Conservation (phyloP, 495 filamentous ascomycete species). For the Parathielavia appendiculata region DNA sequence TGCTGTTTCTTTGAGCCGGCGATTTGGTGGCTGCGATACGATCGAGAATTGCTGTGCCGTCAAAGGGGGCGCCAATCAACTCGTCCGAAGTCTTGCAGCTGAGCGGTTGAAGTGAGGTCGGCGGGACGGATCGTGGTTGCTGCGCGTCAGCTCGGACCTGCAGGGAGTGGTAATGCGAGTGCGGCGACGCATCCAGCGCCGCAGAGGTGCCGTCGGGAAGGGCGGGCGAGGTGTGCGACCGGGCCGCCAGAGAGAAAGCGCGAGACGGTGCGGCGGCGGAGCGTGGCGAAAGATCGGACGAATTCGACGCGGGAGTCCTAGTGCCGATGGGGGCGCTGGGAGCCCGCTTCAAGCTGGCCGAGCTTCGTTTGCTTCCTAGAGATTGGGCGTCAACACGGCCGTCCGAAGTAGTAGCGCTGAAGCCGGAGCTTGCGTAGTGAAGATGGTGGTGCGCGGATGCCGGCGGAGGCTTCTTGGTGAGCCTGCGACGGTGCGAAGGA, state of each 20-base stretch:
- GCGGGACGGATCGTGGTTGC: conserved; percentile 26
- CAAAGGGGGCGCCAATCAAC: conserved; percentile 63
- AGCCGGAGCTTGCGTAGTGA: conserved; percentile 37
- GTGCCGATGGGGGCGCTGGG: conserved; percentile 57
- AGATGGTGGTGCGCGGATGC: conserved; percentile 26
- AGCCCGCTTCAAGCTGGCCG: conserved; percentile 58
- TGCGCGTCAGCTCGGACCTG: conserved; percentile 13
- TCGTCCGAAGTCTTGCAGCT: conserved; percentile 64
- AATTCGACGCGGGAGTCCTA: conserved; percentile 33
- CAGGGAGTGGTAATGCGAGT: conserved; percentile 16
- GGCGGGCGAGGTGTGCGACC: conserved; percentile 35
- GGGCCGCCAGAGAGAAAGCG: conserved; percentile 19
- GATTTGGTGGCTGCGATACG: conserved; percentile 59
- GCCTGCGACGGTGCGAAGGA: conserved; percentile 45
- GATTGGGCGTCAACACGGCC: conserved; percentile 49
- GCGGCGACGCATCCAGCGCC: conserved; percentile 16
- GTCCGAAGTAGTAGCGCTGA: conserved; percentile 36
- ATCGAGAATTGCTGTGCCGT: conserved; percentile 63
- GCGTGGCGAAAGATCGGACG: conserved; percentile 44
- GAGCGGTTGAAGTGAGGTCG: conserved; percentile 42
- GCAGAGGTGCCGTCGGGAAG: conserved; percentile 34
- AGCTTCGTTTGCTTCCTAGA: conserved; percentile 52
- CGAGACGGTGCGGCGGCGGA: conserved; percentile 28
- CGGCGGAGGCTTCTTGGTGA: conserved; percentile 53
- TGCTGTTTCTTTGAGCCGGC: conserved; percentile 31